Base-by-base conservation (phyloP, 2,329 filamentous ascomycete genomes). In the Eutypa lata region DNA sequence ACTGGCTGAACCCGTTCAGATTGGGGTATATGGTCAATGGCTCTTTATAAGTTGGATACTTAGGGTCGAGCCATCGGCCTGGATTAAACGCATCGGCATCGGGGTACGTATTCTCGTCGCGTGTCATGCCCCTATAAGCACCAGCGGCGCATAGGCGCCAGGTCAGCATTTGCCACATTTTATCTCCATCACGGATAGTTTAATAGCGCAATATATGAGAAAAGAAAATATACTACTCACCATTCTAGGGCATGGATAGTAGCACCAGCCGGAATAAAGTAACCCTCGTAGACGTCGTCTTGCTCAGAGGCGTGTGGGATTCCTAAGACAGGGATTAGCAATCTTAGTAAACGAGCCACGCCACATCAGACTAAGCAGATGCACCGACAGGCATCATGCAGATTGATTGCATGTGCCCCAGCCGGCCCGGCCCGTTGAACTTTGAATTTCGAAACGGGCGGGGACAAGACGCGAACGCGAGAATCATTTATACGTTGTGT, bases 171-270 rank as follows among this genome's bases (percentile, higher is more conserved):
- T n/a, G n/a, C n/a, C n/a, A n/a, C n/a, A 31, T 10, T 31, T 31
- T 10, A 31, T 10, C 26, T 31, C 26, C 26, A 31, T 31, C 6
- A 31, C 5, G 5, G 26, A 10, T 6, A 10, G 26, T 6, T 31
- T 5, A 5, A 31, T 31, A 31, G 10, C 26, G 26, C 5, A 31
- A 10, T 6, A 5, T 10, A 31, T 10, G 26, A 31, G 26, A 5
- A 10, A 31, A 31, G 26, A 10, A 10, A 31, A 31, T 31, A 31
- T 10, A 31, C 6, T 10, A 66, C 71, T 59, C 61, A 78, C 78
- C 75, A 82, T 66, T 80, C 77, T 19, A 81, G 62, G 1, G 80
- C 76, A 49, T 82, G 73, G 19, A 82, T 74, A 1, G 77, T 77
- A 1, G 78, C 73, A 5, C 79, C 79, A 28, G 73, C 75, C 1